Percentiles rank a stretch among this genome's conserved stretches.
phyloP scores from a whole-genome alignment of 768 basidiomycete species.

The Naganishia friedmannii region DNA sequence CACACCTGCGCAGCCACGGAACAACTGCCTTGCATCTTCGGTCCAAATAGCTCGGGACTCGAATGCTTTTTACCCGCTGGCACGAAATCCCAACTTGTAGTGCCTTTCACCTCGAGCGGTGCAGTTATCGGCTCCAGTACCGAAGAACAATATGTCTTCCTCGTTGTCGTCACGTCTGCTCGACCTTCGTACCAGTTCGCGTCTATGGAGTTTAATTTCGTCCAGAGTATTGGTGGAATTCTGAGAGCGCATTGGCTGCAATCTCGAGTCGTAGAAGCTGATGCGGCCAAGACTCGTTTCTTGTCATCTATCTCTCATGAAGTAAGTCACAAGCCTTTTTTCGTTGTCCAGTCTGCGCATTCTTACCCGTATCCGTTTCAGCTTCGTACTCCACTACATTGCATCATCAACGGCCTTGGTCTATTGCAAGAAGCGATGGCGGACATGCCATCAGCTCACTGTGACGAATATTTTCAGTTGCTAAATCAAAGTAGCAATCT shows the following conservation, averaged over 20 bases:
- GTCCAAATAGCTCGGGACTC: background rate
- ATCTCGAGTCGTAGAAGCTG: conserved; percentile 34
- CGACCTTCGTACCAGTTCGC: conserved; percentile 25
- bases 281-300: conserved; percentile 42
- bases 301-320: conserved; percentile 45
- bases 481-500: conserved; percentile 6
- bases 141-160: conserved; percentile 34
- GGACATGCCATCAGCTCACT: background rate
- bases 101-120: conserved; percentile 31
- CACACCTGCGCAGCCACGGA: background rate
- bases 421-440: background rate
- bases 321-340: conserved; percentile 28
- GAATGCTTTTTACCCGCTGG: background rate
- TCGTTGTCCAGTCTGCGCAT: conserved; percentile 39
- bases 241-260: conserved; percentile 36
- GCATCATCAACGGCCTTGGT: conserved; percentile 26
- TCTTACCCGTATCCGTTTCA: background rate
- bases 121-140: background rate
- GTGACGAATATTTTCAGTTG: background rate
- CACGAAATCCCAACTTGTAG: conserved; percentile 27
- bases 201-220: conserved; percentile 26
- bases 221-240: conserved; percentile 36
- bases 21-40: background rate
- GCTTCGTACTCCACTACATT: conserved; percentile 15
- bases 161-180: conserved; percentile 33